Evolutionary conservation across 2,329 filamentous ascomycete genomes (phyloP), one percentile per base, ranked within the genome.

Genomic region (Ophiosphaerella korrae): DNA sequence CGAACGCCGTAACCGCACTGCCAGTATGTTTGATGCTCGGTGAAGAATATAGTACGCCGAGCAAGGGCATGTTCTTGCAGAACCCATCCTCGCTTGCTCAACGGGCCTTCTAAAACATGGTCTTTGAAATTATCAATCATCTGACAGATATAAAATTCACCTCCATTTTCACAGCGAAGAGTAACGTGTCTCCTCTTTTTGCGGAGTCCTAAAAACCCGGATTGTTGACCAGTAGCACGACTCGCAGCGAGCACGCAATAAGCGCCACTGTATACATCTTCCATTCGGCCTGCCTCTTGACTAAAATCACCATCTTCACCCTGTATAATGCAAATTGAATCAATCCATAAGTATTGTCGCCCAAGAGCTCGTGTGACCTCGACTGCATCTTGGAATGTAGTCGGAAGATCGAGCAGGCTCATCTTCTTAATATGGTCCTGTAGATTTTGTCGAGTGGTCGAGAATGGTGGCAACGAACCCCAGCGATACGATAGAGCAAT

Each of bases 1-100:
- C 57, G 55, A 6, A 66, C 49, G 0, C 59, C 61, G 1, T 48
- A 2, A 0, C 61, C 52, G 31, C 67, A 70, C 42, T 71, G 63
- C 41, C 53, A 71, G 34, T 70, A 70, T 2, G 57, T 58, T 34
- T 71, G 66, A 7, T 45, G 45, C 4, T 63, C 50, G 0, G 58
- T 55, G 26, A 68, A 71, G 43, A 64, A 64, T 2, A 71, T 58
- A 1, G 60, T 65, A 12, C 65, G 52, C 2, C 58, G 58, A 5
- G 67, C 62, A 9, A 71, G 48, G 2, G 62, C 66, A 18, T 60
- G 55, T 36, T 69, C 64, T 38, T 70, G 61, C 4, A 64, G 50
- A 0, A 70, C 63, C 66, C 67, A 71, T 0, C 56, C 66, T 5
- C 65, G 60, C 3, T 31, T 29, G 34, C 62, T 62, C 8, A 71